Evolutionary conservation across 257 asterid genomes (phyloP).

Genomic region (Jaltomata sinuosa): DNA sequence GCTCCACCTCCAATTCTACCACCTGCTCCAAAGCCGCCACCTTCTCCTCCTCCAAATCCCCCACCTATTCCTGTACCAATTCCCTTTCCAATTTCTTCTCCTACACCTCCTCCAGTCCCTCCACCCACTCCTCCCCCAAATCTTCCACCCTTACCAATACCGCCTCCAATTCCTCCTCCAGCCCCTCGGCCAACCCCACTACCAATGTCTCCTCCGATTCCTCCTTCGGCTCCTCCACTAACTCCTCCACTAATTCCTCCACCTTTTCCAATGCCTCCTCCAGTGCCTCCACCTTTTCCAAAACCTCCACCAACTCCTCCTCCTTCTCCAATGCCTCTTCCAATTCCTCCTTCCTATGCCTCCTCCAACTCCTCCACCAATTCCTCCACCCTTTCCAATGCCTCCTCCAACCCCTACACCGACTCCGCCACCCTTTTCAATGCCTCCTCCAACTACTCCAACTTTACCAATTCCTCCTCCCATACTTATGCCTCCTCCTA

Average conservation of each 20-base stretch:
- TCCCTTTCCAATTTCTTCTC: not conserved
- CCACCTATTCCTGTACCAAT: not conserved
- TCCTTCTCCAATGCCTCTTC: no score
- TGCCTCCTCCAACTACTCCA: conserved; percentile 5
- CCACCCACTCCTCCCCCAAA: not conserved
- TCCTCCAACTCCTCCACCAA: not conserved
- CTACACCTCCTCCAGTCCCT: not conserved
- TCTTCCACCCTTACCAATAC: not conserved
- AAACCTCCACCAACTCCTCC: no score
- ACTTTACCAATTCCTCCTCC: no score
- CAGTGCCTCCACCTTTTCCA: no score
- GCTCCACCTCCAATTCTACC: not conserved
- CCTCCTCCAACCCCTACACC: conserved; percentile 13
- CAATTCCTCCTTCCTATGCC: no score
- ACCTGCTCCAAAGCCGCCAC: not conserved
- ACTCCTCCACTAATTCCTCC: no score
- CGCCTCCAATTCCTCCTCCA: not conserved
- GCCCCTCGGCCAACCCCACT: no score
- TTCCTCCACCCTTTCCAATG: not conserved
- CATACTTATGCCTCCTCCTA: conserved; percentile 13
- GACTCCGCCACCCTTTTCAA: not conserved
- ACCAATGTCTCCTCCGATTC: no score
- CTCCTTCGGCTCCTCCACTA: no score
- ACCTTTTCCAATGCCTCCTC: not conserved
- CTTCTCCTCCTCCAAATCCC: not conserved